Evolutionary conservation across 371 early-diverging fungal species (phyloP).

Genomic region (Mortierella sp.): DNA sequence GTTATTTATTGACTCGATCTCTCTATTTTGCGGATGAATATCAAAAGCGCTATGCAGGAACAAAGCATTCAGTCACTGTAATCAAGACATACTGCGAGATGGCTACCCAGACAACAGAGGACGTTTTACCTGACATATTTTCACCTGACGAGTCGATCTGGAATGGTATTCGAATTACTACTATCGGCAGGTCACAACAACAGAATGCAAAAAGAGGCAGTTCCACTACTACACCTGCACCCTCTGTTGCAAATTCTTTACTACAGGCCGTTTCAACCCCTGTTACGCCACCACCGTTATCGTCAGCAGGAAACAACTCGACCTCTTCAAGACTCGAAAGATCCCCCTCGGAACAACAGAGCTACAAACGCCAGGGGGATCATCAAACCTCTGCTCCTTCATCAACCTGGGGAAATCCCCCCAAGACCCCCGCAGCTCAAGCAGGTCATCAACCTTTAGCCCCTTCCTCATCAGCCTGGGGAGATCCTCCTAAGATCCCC

Average conservation of each 20-base stretch:
- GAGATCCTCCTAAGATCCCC: not conserved
- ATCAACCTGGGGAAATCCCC: not conserved
- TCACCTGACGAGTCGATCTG: slow-evolving; percentile 20
- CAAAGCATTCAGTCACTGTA: slow-evolving; percentile 9
- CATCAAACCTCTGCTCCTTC: not conserved
- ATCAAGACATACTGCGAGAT: slow-evolving; percentile 41
- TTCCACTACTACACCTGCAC: not conserved
- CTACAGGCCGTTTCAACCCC: slow-evolving; percentile 13
- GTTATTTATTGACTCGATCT: not conserved
- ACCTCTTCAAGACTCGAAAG: not conserved
- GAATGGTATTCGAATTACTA: slow-evolving; percentile 27
- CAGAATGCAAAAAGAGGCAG: not conserved
- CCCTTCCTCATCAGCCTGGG: not conserved
- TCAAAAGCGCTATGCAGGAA: slow-evolving; percentile 15
- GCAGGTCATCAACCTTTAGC: not conserved
- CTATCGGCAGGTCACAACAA: slow-evolving; percentile 2
- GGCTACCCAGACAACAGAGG: slow-evolving; percentile 53
- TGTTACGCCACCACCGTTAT: not conserved
- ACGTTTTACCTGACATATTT: slow-evolving; percentile 7
- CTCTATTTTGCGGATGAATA: not conserved
- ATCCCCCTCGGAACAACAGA: not conserved
- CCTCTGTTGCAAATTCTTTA: slow-evolving; percentile 6
- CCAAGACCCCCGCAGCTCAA: not conserved
- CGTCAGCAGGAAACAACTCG: not conserved
- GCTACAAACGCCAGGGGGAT: not conserved